Percentiles rank a stretch among this genome's conserved stretches.
phyloP scores from a whole-genome alignment of 129 eudicot species.

The Tagetes erecta region DNA sequence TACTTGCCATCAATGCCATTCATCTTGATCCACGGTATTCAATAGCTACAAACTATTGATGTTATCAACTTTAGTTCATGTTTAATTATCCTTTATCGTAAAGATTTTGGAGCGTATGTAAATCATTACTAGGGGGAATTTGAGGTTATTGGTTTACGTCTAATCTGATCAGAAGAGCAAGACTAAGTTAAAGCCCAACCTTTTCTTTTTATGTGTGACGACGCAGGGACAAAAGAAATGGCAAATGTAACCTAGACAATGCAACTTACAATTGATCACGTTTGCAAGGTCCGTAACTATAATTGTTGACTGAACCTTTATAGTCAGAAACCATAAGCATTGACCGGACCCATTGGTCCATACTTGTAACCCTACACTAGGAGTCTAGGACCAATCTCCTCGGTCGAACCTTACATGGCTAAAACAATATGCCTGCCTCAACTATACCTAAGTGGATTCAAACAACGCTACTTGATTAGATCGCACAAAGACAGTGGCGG shows the following conservation, averaged over 20 bases:
- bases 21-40: slow-evolving; percentile 19
- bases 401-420: neutral
- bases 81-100: slow-evolving; percentile 15
- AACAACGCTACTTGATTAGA: neutral
- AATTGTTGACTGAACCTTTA: neutral
- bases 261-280: neutral
- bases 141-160: slow-evolving; percentile 10
- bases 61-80: neutral
- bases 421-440: neutral
- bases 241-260: neutral
- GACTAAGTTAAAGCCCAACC: neutral
- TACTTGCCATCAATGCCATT: neutral
- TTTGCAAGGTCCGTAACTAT: neutral
- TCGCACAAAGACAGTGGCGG: neutral
- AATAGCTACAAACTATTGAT: neutral
- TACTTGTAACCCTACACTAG: neutral
- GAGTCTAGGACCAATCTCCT: neutral
- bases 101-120: slow-evolving; percentile 3
- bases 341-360: neutral
- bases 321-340: neutral
- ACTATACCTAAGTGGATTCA: neutral
- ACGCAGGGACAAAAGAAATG: neutral
- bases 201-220: neutral
- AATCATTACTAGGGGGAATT: neutral
- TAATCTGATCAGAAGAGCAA: neutral